These are phyloP conservation scores for Alternaria dauci DNA, from an alignment of 2,329 filamentous ascomycete species.

Conservation along the genomic window DNA sequence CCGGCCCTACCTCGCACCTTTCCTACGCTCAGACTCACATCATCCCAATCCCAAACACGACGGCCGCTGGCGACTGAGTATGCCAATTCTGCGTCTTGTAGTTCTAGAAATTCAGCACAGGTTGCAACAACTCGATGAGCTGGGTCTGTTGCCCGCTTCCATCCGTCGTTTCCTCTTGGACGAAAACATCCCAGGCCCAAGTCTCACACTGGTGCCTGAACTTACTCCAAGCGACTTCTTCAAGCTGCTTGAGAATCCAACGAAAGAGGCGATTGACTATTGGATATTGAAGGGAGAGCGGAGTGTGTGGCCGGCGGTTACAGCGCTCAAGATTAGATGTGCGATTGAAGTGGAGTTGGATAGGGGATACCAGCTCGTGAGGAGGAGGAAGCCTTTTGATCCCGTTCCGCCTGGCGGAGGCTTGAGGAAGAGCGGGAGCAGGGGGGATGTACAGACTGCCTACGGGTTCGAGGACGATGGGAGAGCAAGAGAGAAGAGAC, in stretches of 20 bases:
- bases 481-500: slow-evolving; percentile 10
- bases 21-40: slow-evolving; percentile 82
- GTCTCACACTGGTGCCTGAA: slow-evolving; percentile 83
- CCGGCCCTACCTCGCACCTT: slow-evolving; percentile 86
- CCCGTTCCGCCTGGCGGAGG: slow-evolving; percentile 26
- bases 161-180: slow-evolving; percentile 82
- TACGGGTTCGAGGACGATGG: slow-evolving; percentile 21
- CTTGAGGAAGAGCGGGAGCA: slow-evolving; percentile 36
- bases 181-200: slow-evolving; percentile 79
- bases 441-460: slow-evolving; percentile 26
- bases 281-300: slow-evolving; percentile 87
- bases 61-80: slow-evolving; percentile 65
- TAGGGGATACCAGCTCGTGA: slow-evolving; percentile 80
- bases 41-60: slow-evolving; percentile 70
- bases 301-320: slow-evolving; percentile 90
- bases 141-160: slow-evolving; percentile 73
- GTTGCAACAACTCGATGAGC: slow-evolving; percentile 78
- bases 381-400: slow-evolving; percentile 61
- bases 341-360: slow-evolving; percentile 89
- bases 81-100: slow-evolving; percentile 69
- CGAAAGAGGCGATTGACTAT: slow-evolving; percentile 75
- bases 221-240: slow-evolving; percentile 76
- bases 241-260: slow-evolving; percentile 83
- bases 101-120: slow-evolving; percentile 82
- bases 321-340: slow-evolving; percentile 81